These are phyloP conservation scores for Echinosphaeria canescens DNA, from an alignment of 2,329 filamentous ascomycete genomes.

Conservation along the genomic window DNA sequence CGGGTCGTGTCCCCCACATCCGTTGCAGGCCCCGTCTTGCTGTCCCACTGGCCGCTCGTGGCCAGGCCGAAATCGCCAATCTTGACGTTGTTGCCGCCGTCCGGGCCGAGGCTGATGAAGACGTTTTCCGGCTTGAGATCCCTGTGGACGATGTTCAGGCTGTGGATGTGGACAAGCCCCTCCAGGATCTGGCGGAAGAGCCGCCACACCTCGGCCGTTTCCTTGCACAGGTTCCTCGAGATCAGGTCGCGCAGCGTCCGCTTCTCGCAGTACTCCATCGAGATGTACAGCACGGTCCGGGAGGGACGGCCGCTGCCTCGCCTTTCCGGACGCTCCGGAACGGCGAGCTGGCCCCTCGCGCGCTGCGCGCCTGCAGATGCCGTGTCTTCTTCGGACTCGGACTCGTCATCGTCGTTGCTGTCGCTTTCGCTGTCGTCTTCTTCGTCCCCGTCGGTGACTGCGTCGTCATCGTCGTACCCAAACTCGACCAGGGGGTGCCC, in stretches of 20 bases:
- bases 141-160: slow-evolving; percentile 78
- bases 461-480: slow-evolving; percentile 29
- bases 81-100: slow-evolving; percentile 72
- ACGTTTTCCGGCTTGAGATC: slow-evolving; percentile 96
- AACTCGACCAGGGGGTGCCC: slow-evolving; percentile 62
- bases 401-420: slow-evolving; percentile 18
- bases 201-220: slow-evolving; percentile 66
- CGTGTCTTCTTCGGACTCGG: slow-evolving; percentile 22
- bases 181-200: slow-evolving; percentile 82
- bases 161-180: slow-evolving; percentile 76
- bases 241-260: slow-evolving; percentile 82
- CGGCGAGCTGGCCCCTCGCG: no score
- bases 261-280: slow-evolving; percentile 98
- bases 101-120: slow-evolving; percentile 51
- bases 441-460: slow-evolving; percentile 12
- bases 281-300: slow-evolving; percentile 74
- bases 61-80: slow-evolving; percentile 95
- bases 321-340: no score
- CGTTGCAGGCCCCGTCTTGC: slow-evolving; percentile 19
- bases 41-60: slow-evolving; percentile 60
- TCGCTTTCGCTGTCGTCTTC: slow-evolving; percentile 14
- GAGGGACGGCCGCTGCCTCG: slow-evolving; percentile 17
- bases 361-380: no score
- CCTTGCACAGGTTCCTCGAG: slow-evolving; percentile 47
- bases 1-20: slow-evolving; percentile 45